Evolutionary conservation across 1,139 yeast species (phyloP), one percentile per base, ranked within the genome.

Genomic region (Eremothecium cymbalariae): DNA sequence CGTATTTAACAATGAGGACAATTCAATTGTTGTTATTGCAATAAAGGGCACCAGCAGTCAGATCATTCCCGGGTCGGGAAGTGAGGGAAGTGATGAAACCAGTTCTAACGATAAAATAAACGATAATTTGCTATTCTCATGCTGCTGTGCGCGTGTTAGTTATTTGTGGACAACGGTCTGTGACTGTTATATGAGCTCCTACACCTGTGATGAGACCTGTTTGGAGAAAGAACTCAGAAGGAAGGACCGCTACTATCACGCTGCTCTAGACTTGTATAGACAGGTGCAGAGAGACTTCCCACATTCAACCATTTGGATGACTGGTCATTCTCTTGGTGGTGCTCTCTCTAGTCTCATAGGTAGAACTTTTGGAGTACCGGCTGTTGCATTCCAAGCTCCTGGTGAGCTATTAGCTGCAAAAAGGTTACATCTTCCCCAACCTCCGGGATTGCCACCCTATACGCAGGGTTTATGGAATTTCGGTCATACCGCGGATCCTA

Each of bases 401-500:
- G 96, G 95, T 2, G 98, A 93, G 49, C 63, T 75, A 57, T 63
- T 93, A 38, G 93, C 99, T 1, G 71, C 90, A 0, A 70, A 68
- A 46, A 68, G 99, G 46, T 65, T 90, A 30, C 97, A 88, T 60
- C 67, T 90, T 38, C 99, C 99, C 0, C 71, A 72, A 60, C 94
- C 96, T 2, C 98, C 98, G 0, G 95, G 95, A 1, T 58, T 85
- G 13, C 94, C 97, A 0, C 62, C 67, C 12, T 72, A 78, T 51
- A 64, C 73, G 59, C 96, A 88, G 50, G 80, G 85, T 46, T 72
- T 93, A 13, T 90, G 95, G 94, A 96, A 93, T 55, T 64, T 90
- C 55, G 98, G 98, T 5, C 90, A 90, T 55, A 90, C 94, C 1
- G 98, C 95, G 0, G 99, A 90, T 55, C 99, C 99, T 1, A 83